A percentile compares a stretch with the other conserved stretches of the same genome.
These are phyloP conservation scores for Dacryopinax spathularia DNA, from an alignment of 768 basidiomycete species.

Conservation along the genomic window DNA sequence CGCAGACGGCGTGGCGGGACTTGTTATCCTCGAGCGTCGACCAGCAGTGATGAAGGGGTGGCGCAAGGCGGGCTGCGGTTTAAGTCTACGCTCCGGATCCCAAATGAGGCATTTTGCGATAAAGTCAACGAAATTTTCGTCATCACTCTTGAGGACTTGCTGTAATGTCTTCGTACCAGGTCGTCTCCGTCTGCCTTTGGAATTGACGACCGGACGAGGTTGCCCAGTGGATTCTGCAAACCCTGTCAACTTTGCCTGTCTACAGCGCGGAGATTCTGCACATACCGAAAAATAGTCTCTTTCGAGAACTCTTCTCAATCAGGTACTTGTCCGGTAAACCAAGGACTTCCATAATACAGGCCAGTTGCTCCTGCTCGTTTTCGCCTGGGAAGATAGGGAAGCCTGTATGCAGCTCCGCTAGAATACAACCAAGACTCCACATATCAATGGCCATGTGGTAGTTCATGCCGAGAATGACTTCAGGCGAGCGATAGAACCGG, in stretches of 20 bases:
- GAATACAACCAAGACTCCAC: conserved; percentile 98
- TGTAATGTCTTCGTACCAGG: conserved; percentile 83
- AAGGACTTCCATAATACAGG: conserved; percentile 98
- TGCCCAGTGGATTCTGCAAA: conserved; percentile 74
- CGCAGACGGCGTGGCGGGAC: conserved; percentile 26
- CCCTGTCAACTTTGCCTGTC: background rate
- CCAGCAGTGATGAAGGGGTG: conserved; percentile 76
- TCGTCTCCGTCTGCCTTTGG: conserved; percentile 83
- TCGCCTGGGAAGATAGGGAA: conserved; percentile 99
- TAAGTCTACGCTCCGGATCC: conserved; percentile 93
- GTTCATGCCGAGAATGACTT: conserved; percentile 97
- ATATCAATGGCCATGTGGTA: conserved; percentile 99
- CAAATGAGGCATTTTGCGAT: conserved; percentile 92
- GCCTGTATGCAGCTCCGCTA: conserved; percentile 93
- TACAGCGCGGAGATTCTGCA: conserved; percentile 6
- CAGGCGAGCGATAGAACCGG: conserved; percentile 98
- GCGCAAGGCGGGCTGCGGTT: conserved; percentile 81
- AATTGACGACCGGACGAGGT: conserved; percentile 87
- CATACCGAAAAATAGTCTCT: conserved; percentile 91
- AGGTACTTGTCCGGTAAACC: conserved; percentile 92
- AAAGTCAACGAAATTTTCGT: conserved; percentile 93
- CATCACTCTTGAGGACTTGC: conserved; percentile 80
- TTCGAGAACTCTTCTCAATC: conserved; percentile 82
- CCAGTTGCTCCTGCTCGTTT: conserved; percentile 94
- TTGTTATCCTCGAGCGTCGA: conserved; percentile 31